Evolutionary conservation across 768 basidiomycete species (phyloP).

Genomic region (Cystofilobasidium capitatum): DNA sequence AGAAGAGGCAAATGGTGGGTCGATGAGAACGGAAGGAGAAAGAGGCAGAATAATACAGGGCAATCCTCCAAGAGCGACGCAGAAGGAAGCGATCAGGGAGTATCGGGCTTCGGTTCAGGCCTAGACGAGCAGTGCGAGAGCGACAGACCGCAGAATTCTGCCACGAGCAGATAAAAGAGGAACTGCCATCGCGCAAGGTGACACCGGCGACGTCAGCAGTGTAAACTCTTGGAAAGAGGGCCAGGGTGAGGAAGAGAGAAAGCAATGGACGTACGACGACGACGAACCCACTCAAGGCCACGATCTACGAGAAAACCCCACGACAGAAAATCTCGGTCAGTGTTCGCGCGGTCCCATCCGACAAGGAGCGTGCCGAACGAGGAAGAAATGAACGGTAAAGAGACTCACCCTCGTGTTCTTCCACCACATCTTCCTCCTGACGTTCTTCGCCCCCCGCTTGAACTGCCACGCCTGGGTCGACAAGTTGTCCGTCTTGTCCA

Average conservation of each 20-base stretch:
- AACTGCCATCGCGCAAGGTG: too few relatives aligned
- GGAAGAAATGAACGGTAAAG: background rate
- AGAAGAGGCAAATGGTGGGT: too few relatives aligned
- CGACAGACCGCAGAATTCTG: slow-evolving; percentile 79
- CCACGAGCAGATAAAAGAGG: slow-evolving; percentile 69
- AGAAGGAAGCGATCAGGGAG: slow-evolving; percentile 14
- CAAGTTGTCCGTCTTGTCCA: slow-evolving; percentile 95
- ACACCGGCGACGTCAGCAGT: background rate
- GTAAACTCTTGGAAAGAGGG: slow-evolving; percentile 26
- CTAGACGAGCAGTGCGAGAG: slow-evolving; percentile 52
- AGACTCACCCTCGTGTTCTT: slow-evolving; percentile 35
- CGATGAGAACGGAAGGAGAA: too few relatives aligned
- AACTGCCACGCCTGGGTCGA: slow-evolving; percentile 90
- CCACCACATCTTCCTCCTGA: slow-evolving; percentile 51
- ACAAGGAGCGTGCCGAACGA: background rate
- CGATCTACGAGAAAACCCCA: slow-evolving; percentile 31
- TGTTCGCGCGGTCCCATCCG: background rate
- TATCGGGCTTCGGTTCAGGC: background rate
- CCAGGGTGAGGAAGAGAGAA: background rate
- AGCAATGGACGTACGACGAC: slow-evolving; percentile 33
- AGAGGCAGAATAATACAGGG: too few relatives aligned
- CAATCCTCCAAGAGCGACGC: too few relatives aligned
- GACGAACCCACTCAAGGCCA: slow-evolving; percentile 56
- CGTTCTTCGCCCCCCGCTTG: slow-evolving; percentile 72
- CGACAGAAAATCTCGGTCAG: background rate